Evolutionary conservation across 148 eudicot species (phyloP).

Genomic region (Spergularia marina): DNA sequence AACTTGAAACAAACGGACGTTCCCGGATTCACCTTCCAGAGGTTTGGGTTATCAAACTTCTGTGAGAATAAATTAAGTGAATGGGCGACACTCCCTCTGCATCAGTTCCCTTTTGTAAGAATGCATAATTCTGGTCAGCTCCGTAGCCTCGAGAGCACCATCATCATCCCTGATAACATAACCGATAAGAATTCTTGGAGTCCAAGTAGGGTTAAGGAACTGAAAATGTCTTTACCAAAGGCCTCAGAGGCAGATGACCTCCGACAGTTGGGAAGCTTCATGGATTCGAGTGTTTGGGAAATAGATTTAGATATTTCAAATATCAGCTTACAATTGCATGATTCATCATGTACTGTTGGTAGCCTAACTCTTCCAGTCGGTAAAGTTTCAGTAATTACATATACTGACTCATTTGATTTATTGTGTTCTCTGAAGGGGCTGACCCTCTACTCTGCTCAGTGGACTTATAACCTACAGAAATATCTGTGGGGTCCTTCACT

Average conservation of each 20-base stretch:
- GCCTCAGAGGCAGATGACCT: conserved; percentile 22
- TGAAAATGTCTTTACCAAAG: conserved; percentile 14
- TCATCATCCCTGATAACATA: conserved; percentile 39
- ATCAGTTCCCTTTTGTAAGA: conserved; percentile 57
- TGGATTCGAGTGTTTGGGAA: conserved; percentile 18
- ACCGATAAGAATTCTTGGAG: conserved; percentile 32
- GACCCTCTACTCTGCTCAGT: conserved; percentile 60
- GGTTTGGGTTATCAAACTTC: conserved; percentile 59
- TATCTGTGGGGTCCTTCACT: conserved; percentile 74
- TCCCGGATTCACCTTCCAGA: conserved; percentile 34
- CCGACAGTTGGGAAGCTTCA: conserved; percentile 15
- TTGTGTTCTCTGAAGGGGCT: conserved; percentile 64
- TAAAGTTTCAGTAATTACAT: conserved; percentile 41
- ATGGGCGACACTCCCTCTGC: conserved; percentile 46
- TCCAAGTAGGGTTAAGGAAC: conserved; percentile 24
- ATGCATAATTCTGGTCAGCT: conserved; percentile 42
- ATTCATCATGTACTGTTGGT: conserved; percentile 60
- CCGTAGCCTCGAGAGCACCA: conserved; percentile 34
- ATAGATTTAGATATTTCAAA: conserved; percentile 43
- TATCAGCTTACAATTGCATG: conserved; percentile 72
- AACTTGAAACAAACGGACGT: conserved; percentile 29
- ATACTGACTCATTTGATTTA: conserved; percentile 51
- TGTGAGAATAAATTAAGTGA: conserved; percentile 41
- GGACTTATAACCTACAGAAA: conserved; percentile 42
- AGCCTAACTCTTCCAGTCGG: conserved; percentile 55